Percentiles rank a stretch among this genome's conserved stretches.
Evolutionary conservation across 1,284 basidiomycete genomes (phyloP).

Genomic region (Tilletia indica): DNA sequence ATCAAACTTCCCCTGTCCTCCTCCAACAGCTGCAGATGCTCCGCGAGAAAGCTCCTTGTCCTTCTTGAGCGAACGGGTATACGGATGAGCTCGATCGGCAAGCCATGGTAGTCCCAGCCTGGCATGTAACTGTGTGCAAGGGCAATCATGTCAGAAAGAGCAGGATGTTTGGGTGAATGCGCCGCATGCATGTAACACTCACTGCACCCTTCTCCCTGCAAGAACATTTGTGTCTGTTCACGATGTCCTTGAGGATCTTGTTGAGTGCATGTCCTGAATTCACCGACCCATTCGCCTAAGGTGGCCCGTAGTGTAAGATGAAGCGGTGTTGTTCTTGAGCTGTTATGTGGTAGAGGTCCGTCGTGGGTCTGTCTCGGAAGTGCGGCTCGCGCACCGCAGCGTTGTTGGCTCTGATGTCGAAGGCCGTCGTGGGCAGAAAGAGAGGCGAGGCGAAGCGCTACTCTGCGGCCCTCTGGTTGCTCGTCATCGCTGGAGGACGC

Average conservation of each 20-base stretch:
- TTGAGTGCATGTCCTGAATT: slow-evolving; percentile 98
- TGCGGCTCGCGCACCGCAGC: slow-evolving; percentile 66
- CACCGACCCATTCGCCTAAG: slow-evolving; percentile 92
- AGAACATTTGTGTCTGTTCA: slow-evolving; percentile 84
- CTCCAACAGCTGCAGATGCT: too few species aligned
- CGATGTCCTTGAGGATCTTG: slow-evolving; percentile 94
- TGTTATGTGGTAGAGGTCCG: slow-evolving; percentile 82
- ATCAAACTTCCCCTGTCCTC: too few species aligned
- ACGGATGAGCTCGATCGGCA: slow-evolving; percentile 70
- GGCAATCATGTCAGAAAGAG: too few species aligned
- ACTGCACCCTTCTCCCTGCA: slow-evolving; percentile 72
- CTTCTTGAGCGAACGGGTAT: slow-evolving; percentile 49
- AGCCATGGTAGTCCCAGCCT: slow-evolving; percentile 97
- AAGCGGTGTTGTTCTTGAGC: slow-evolving; percentile 72
- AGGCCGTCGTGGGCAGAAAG: slow-evolving; percentile 76
- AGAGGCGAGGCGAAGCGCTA: slow-evolving; percentile 61
- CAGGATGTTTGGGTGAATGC: slow-evolving; percentile 59
- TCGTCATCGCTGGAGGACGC: neutral
- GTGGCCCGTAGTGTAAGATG: slow-evolving; percentile 92
- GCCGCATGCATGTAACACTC: neutral
- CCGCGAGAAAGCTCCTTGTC: too few species aligned
- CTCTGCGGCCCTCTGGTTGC: slow-evolving; percentile 7
- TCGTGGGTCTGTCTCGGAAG: slow-evolving; percentile 69
- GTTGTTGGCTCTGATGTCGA: slow-evolving; percentile 75
- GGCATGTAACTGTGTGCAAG: slow-evolving; percentile 69